phyloP scores from a whole-genome alignment of 2,329 filamentous ascomycete species.

The Aspergillus ibericus region DNA sequence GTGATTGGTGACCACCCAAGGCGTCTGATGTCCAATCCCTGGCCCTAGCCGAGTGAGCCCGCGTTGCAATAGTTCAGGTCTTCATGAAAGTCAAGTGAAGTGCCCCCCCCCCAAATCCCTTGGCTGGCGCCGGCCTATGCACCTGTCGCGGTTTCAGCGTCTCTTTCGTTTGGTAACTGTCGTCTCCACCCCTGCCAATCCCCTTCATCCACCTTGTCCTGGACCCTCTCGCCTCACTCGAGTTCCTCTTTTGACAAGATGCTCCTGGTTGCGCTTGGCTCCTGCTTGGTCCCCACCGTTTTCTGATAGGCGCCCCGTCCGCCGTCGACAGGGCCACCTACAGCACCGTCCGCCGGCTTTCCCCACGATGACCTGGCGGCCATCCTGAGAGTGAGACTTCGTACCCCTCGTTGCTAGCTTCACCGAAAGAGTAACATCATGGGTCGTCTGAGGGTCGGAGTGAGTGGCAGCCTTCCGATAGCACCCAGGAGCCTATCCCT shows the following conservation, averaged over 20 bases:
- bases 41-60: conserved; percentile 2
- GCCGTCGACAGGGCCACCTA: conserved; percentile 21
- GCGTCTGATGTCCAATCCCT: conserved; percentile 1
- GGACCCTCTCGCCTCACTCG: conserved; percentile 20
- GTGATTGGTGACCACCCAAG: conserved; percentile 14
- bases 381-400: conserved; percentile 11
- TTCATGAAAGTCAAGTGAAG: not conserved
- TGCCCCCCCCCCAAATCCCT: not conserved
- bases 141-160: conserved; percentile 8
- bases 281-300: conserved; percentile 20
- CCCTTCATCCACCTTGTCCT: conserved; percentile 14
- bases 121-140: not conserved
- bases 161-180: conserved; percentile 10
- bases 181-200: conserved; percentile 20
- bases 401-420: conserved; percentile 19
- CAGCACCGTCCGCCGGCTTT: conserved; percentile 20
- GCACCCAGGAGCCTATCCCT: conserved; percentile 4
- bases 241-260: conserved; percentile 17
- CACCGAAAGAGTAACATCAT: conserved; percentile 22
- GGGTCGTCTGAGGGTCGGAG: conserved; percentile 8
- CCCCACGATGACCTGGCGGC: conserved; percentile 29
- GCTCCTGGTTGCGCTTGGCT: conserved; percentile 17
- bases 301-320: conserved; percentile 20
- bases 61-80: not conserved
- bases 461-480: conserved; percentile 8